Base-by-base conservation (phyloP, 2,329 filamentous ascomycete genomes). In the Sporothrix globosa region DNA sequence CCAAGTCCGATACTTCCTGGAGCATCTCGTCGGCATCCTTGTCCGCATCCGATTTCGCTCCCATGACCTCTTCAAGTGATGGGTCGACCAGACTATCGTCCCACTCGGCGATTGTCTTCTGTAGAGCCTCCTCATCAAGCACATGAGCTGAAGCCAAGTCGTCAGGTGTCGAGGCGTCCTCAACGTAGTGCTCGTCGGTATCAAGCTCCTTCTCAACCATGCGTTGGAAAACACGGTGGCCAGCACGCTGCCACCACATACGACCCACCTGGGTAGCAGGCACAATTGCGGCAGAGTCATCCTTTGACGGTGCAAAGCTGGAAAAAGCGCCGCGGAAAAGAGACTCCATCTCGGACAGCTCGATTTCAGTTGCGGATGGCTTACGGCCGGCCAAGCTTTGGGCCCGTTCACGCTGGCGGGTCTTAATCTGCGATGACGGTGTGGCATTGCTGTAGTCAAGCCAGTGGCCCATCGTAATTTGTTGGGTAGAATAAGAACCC, bases 301-400 rank as follows among this genome's bases (percentile, higher is more conserved):
- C 92, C 75, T 87, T 90, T 67, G 86, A 88, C 0, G 92, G 92
- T 6, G 92, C 92, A 78, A 94, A 95, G 76, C 90, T 91, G 0
- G 91, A 93, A 78, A 93, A 95, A 1, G 90, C 91, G 69, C 90
- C 88, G 41, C 91, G 86, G 76, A 94, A 95, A 11, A 94, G 81
- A 0, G 89, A 85, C 74, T 94, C 91, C 80, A 93, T 87, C 77
- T 91, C 90, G 3, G 87, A 86, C 75, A 87, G 82, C 76, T 91
- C 84, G 0, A 87, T 77, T 73, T 90, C 87, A 0, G 81, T 80
- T 5, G 82, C 79, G 2, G 85, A 85, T 5, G 85, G 86, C 79
- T 88, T 87, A 77, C 82, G 85, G 74, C 84, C 89, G 53, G 81
- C 89, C 76, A 87, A 82, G 75, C 90, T 93, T 74, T 92, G 82